Evolutionary conservation across 176 grass and related monocot genomes (phyloP).

Genomic region (Typha latifolia): DNA sequence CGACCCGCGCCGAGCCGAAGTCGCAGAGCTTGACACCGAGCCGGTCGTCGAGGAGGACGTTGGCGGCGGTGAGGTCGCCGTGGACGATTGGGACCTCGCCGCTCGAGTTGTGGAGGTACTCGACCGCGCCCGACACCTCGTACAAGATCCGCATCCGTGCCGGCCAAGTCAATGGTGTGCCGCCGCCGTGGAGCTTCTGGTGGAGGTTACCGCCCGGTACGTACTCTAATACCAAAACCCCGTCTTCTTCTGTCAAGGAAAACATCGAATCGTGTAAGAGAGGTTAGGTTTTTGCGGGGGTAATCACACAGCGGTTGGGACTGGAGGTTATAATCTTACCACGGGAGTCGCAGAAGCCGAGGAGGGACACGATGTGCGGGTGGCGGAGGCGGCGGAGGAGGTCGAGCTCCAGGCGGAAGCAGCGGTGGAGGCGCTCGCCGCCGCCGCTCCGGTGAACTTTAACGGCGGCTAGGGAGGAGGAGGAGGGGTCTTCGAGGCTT

Average conservation of each 20-base stretch:
- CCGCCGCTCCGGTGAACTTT: constrained; percentile 63
- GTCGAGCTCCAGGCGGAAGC: constrained; percentile 73
- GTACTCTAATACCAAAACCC: constrained; percentile 77
- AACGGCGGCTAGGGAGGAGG: constrained; percentile 18
- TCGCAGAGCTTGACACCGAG: constrained; percentile 48
- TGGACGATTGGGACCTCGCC: constrained; percentile 46
- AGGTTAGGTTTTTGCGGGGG: neutral
- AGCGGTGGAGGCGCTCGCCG: constrained; percentile 38
- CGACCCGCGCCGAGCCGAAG: constrained; percentile 67
- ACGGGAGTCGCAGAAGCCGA: constrained; percentile 67
- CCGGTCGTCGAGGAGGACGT: constrained; percentile 52
- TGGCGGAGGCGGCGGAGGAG: constrained; percentile 60
- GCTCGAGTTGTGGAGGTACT: constrained; percentile 49
- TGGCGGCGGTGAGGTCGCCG: constrained; percentile 74
- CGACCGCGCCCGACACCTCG: constrained; percentile 56
- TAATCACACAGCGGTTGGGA: neutral
- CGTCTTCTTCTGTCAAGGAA: constrained; percentile 47
- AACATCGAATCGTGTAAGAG: neutral
- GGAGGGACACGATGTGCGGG: constrained; percentile 53
- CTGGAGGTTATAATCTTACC: constrained; percentile 23
- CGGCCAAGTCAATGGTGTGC: constrained; percentile 37
- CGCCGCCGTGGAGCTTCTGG: constrained; percentile 26
- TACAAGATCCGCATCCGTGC: constrained; percentile 50
- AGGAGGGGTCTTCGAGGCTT: neutral
- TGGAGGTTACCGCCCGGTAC: constrained; percentile 53